Percentiles rank a stretch among this genome's conserved stretches.
phyloP scores from a whole-genome alignment of 1,284 basidiomycete species.

The Anthracocystis walkeri region DNA sequence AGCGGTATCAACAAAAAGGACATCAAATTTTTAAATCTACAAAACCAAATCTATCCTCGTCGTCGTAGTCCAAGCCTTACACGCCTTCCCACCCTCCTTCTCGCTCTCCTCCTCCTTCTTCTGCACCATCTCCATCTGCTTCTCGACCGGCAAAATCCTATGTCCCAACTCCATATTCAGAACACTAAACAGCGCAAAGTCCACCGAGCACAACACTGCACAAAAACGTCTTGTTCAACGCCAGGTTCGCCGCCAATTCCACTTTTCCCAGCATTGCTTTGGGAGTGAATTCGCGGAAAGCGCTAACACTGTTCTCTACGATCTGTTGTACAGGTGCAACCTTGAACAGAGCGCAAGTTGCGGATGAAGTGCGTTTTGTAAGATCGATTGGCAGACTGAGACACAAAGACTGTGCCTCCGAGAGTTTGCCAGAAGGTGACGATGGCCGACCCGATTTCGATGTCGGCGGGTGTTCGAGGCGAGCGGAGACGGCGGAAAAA shows the following conservation, averaged over 20 bases:
- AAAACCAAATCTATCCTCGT: no score
- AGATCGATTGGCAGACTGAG: slow-evolving; percentile 45
- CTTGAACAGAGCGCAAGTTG: slow-evolving; percentile 28
- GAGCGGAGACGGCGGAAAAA: slow-evolving; percentile 45
- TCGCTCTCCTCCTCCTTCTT: slow-evolving; percentile 5
- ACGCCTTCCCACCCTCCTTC: neutral
- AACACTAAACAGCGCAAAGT: slow-evolving; percentile 26
- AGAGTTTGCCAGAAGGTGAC: slow-evolving; percentile 55
- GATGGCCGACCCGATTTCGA: slow-evolving; percentile 46
- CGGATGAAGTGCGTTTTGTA: slow-evolving; percentile 53
- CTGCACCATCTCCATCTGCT: neutral
- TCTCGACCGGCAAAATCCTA: slow-evolving; percentile 17
- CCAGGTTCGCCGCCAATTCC: slow-evolving; percentile 37
- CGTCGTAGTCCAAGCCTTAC: neutral
- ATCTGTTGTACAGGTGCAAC: slow-evolving; percentile 28
- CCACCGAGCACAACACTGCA: slow-evolving; percentile 34
- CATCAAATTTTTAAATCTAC: no score
- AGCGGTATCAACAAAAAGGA: no score
- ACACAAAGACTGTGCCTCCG: slow-evolving; percentile 51
- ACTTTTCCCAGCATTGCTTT: slow-evolving; percentile 21
- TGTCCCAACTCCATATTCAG: slow-evolving; percentile 54
- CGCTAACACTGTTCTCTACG: slow-evolving; percentile 40
- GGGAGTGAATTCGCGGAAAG: slow-evolving; percentile 41
- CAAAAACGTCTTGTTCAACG: slow-evolving; percentile 42
- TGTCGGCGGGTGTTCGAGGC: slow-evolving; percentile 37